A percentile compares a stretch with the other conserved stretches of the same genome.
phyloP scores from a whole-genome alignment of 2,329 filamentous ascomycete species.

The Gaeumannomyces sp. region DNA sequence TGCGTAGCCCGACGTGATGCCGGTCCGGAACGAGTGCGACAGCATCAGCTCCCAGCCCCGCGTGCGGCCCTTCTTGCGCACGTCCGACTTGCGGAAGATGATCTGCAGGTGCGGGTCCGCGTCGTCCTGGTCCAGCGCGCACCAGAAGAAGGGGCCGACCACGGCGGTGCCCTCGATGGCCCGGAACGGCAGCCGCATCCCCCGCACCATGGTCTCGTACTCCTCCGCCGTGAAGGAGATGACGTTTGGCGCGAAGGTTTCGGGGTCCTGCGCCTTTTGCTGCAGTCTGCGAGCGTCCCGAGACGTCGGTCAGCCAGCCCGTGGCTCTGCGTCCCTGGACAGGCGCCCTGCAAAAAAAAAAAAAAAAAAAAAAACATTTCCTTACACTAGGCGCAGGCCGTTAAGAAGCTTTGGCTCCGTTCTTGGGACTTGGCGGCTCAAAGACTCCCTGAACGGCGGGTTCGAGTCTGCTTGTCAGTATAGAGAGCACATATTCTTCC shows the following conservation, averaged over 20 bases:
- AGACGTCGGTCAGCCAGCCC: constrained; percentile 10
- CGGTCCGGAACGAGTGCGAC: constrained; percentile 47
- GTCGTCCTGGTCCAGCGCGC: constrained; percentile 48
- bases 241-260: constrained; percentile 51
- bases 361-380: constrained; percentile 18
- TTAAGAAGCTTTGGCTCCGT: constrained; percentile 39
- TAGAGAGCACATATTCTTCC: neutral
- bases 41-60: constrained; percentile 61
- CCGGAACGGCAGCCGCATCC: constrained; percentile 46
- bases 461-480: constrained; percentile 9
- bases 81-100: constrained; percentile 48
- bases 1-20: constrained; percentile 53
- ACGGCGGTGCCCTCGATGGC: constrained; percentile 53
- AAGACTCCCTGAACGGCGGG: constrained; percentile 42
- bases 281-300: constrained; percentile 38
- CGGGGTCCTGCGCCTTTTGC: constrained; percentile 46
- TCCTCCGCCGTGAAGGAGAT: constrained; percentile 44
- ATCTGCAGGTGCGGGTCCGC: constrained; percentile 54
- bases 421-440: constrained; percentile 35
- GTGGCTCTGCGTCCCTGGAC: neutral
- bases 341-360: neutral
- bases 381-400: constrained; percentile 48
- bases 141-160: constrained; percentile 61
- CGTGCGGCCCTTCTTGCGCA: constrained; percentile 57
- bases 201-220: constrained; percentile 52